Percentiles rank a stretch among this genome's conserved stretches.
These are phyloP conservation scores for Pythium vanterpoolii DNA, from an alignment of 352 stramenopile genomes.

Conservation along the genomic window DNA sequence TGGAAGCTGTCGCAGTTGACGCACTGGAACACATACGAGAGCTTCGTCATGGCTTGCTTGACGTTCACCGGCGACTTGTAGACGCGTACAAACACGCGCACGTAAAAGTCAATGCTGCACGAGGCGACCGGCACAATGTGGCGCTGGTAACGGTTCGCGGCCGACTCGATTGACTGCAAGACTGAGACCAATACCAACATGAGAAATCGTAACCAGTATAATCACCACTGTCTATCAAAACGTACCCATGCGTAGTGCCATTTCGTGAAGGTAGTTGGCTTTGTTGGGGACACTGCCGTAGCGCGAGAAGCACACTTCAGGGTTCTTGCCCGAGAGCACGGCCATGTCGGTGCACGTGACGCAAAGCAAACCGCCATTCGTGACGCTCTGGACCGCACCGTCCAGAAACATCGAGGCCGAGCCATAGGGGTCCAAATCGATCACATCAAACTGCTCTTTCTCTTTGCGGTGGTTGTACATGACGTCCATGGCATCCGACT, in stretches of 20 bases:
- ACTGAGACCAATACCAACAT: too few relatives aligned
- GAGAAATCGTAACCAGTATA: too few relatives aligned
- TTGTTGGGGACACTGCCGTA: constrained; percentile 87
- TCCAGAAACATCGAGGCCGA: constrained; percentile 98
- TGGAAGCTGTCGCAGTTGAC: constrained; percentile 98
- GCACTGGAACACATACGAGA: constrained; percentile 88
- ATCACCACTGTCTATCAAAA: too few relatives aligned
- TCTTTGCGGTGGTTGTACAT: constrained; percentile 88
- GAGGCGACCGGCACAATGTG: constrained; percentile 97
- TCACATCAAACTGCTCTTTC: constrained; percentile 97
- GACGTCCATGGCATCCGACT: constrained; percentile 83
- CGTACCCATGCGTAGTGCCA: constrained; percentile 80
- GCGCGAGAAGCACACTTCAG: constrained; percentile 86
- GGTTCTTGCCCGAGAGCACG: constrained; percentile 86
- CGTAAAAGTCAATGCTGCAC: constrained; percentile 99
- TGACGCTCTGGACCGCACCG: constrained; percentile 93
- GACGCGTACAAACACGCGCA: constrained; percentile 99
- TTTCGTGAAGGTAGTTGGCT: constrained; percentile 87
- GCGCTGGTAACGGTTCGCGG: constrained; percentile 94
- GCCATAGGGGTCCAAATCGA: constrained; percentile 99
- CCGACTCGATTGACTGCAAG: constrained; percentile 93
- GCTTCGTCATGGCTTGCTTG: constrained; percentile 91
- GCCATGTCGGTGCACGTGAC: constrained; percentile 99
- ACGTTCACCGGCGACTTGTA: constrained; percentile 95
- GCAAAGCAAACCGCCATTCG: constrained; percentile 96